A percentile compares a stretch with the other conserved stretches of the same genome.
These are phyloP conservation scores for Exophiala sideris DNA, from an alignment of 2,329 filamentous ascomycete genomes.

Conservation along the genomic window DNA sequence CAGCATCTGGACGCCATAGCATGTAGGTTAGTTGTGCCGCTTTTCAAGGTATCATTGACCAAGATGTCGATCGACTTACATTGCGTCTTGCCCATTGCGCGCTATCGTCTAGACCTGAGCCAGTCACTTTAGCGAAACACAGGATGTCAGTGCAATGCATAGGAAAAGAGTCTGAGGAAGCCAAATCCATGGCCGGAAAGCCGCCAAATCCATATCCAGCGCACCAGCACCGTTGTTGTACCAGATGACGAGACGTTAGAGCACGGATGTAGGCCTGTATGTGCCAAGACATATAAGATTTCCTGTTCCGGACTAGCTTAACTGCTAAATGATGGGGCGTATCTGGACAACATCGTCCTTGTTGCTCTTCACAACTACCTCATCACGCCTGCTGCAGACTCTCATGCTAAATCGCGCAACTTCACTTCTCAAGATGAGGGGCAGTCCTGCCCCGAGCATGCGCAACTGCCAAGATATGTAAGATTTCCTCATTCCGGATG, in stretches of 20 bases:
- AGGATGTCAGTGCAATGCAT: too few relatives aligned
- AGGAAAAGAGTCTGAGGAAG: too few relatives aligned
- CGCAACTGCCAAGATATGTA: neutral
- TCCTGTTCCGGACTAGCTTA: conserved; percentile 1
- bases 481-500: neutral
- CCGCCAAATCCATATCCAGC: too few relatives aligned
- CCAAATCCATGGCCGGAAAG: too few relatives aligned
- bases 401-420: neutral
- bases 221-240: neutral
- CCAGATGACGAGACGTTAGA: too few relatives aligned
- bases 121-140: too few relatives aligned
- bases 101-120: too few relatives aligned
- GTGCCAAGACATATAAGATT: conserved; percentile 7
- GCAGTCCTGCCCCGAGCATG: too few relatives aligned
- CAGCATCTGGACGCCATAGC: neutral
- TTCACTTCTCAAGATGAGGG: too few relatives aligned
- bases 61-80: neutral
- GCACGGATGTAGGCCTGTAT: too few relatives aligned
- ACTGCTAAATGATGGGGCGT: too few relatives aligned
- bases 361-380: neutral
- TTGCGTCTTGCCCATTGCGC: neutral
- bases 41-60: neutral
- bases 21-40: neutral
- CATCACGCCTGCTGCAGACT: neutral
- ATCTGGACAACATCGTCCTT: too few relatives aligned